phyloP scores from a whole-genome alignment of 495 filamentous ascomycete species.

The Cudoniella acicularis region DNA sequence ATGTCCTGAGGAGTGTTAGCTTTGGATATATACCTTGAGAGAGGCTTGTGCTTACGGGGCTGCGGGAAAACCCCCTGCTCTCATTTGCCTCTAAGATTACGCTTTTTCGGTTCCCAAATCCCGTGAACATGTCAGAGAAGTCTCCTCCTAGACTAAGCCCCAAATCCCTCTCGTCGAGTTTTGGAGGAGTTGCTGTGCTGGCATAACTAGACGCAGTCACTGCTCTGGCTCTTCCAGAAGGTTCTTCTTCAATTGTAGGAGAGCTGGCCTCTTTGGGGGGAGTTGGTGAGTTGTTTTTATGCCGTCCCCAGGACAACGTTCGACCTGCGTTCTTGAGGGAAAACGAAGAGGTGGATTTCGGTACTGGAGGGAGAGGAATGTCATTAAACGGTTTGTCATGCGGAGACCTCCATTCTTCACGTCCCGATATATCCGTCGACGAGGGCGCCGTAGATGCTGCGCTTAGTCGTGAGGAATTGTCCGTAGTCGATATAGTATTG shows the following conservation, averaged over 20 bases:
- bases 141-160: conserved; percentile 54
- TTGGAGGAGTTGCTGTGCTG: conserved; percentile 68
- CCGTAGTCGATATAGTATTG: conserved; percentile 56
- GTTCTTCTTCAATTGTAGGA: conserved; percentile 10
- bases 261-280: conserved; percentile 36
- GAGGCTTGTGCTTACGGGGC: conserved; percentile 23
- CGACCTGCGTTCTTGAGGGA: conserved; percentile 66
- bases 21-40: conserved; percentile 25
- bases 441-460: conserved; percentile 72
- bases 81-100: conserved; percentile 33
- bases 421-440: conserved; percentile 56
- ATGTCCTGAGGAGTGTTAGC: conserved; percentile 23
- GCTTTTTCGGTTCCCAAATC: conserved; percentile 54
- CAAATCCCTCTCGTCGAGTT: conserved; percentile 57
- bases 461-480: conserved; percentile 68
- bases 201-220: conserved; percentile 52
- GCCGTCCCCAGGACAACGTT: conserved; percentile 72
- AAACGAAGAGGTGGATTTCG: conserved; percentile 44
- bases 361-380: conserved; percentile 54
- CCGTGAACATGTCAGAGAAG: conserved; percentile 67
- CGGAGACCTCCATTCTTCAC: conserved; percentile 51
- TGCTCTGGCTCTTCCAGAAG: conserved; percentile 33
- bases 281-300: conserved; percentile 38
- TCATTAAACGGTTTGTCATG: conserved; percentile 50
- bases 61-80: conserved; percentile 21